Conservation (phyloP, 2,329 filamentous ascomycete genomes). For the Apiospora koreana region DNA sequence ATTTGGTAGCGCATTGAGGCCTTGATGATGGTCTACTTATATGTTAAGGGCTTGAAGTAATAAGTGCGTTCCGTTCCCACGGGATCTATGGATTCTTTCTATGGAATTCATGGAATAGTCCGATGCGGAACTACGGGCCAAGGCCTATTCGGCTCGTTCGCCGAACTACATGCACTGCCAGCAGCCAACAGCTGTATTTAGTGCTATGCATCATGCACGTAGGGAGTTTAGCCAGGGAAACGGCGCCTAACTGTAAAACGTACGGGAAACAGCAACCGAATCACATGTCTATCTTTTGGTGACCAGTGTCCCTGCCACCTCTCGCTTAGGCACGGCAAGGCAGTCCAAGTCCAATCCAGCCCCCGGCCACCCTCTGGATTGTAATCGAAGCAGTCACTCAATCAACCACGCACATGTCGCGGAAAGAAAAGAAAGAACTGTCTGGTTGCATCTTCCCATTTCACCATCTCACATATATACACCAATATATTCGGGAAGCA, state of each 20-base stretch:
- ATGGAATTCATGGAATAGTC: not conserved
- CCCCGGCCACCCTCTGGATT: not conserved
- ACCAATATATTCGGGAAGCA: not conserved
- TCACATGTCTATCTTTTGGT: not conserved
- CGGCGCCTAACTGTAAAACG: not conserved
- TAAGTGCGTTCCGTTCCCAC: not conserved
- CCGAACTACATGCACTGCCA: not conserved
- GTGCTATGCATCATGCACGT: not conserved
- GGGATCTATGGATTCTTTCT: not conserved
- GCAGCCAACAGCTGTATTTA: not conserved
- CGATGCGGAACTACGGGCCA: not conserved
- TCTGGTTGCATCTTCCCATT: too few species aligned
- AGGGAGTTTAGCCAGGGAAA: not conserved
- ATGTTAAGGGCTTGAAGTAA: not conserved
- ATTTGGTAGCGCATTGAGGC: not conserved
- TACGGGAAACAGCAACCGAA: not conserved
- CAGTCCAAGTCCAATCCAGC: not conserved
- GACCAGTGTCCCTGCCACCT: not conserved
- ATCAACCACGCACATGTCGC: not conserved
- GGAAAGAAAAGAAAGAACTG: not conserved
- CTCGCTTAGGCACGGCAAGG: not conserved
- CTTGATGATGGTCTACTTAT: not conserved
- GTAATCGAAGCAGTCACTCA: not conserved
- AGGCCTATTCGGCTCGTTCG: not conserved
- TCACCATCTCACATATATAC: not conserved